Evolutionary conservation across 257 asterid genomes (phyloP), one percentile per base, ranked within the genome.

Genomic region (Nicotiana attenuata): DNA sequence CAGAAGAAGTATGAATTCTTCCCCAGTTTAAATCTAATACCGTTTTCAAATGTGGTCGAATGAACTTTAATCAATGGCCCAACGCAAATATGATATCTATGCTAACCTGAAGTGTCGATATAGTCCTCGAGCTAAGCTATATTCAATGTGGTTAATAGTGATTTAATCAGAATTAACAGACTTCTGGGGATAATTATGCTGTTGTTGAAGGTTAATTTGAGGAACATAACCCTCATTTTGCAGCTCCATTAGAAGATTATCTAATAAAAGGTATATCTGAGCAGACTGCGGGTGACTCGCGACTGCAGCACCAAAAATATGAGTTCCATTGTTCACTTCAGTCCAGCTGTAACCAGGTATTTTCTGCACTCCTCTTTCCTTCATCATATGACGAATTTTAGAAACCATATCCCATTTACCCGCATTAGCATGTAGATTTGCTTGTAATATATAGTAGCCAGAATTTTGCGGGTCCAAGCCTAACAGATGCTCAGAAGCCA

Each of bases 271-370:
- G 87, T 92, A 91, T 50, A 96, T 92, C 69, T 87, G 85, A 84
- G 81, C 82, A 69, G 94, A 86, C 84, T 83, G 81, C 0, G 93
- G 97, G 82, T 96, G 99, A 86, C 73, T 81, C 66, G 88, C 84
- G 83, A 92, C 99, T 28, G 95, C 92, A 85, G 98, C 97, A 16
- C 80, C 90, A 88, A 96, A 94, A 87, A 88, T 87, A 85, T 96
- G 96, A 41, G 87, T 90, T 29, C 56, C 81, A 78, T 87, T 90
- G 79, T 94, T 85, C 56, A 91, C 88, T 86, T 94, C 94, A 75
- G 91, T 89, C 98, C 98, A 94, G 83, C 99, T 96, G 28, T 84
- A 90, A 67, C 98, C 99, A 1, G 96, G 90, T 55, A 92, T 24
- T 68, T 96, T 96, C 83, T 89, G 89, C 77, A 94, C 97, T 57